These are phyloP conservation scores for Pulicaria dysenterica DNA, from an alignment of 129 eudicot species.

Conservation along the genomic window DNA sequence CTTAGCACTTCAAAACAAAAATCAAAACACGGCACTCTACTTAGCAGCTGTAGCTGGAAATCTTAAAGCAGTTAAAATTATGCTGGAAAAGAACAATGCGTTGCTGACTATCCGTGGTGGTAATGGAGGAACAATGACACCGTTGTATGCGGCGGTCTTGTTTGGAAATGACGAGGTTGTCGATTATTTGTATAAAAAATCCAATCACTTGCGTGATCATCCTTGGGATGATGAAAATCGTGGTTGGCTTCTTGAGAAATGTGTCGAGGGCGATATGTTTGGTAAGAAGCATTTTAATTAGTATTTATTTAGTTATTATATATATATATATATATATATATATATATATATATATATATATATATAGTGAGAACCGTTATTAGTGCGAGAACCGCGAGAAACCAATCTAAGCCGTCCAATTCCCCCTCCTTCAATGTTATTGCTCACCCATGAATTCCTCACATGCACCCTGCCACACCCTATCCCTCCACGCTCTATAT, in stretches of 20 bases:
- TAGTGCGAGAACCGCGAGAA: no score
- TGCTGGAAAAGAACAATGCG: slow-evolving; percentile 11
- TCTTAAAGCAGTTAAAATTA: slow-evolving; percentile 9
- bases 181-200: slow-evolving; percentile 18
- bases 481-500: no score
- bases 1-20: slow-evolving; percentile 26
- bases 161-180: slow-evolving; percentile 43
- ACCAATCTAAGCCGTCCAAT: no score
- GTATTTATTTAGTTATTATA: neutral
- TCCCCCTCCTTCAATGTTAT: no score
- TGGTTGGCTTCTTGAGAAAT: slow-evolving; percentile 30
- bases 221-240: slow-evolving; percentile 25
- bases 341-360: no score
- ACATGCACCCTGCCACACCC: no score
- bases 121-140: neutral
- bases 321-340: no score
- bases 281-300: slow-evolving; percentile 28
- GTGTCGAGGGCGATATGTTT: slow-evolving; percentile 32
- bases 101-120: slow-evolving; percentile 27
- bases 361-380: no score
- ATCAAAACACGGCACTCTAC: slow-evolving; percentile 30
- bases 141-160: slow-evolving; percentile 37
- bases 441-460: no score
- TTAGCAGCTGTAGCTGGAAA: slow-evolving; percentile 41
- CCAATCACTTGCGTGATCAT: slow-evolving; percentile 6